Evolutionary conservation across 1,284 basidiomycete species (phyloP), one percentile per base, ranked within the genome.

Genomic region (Meripilus lineatus): DNA sequence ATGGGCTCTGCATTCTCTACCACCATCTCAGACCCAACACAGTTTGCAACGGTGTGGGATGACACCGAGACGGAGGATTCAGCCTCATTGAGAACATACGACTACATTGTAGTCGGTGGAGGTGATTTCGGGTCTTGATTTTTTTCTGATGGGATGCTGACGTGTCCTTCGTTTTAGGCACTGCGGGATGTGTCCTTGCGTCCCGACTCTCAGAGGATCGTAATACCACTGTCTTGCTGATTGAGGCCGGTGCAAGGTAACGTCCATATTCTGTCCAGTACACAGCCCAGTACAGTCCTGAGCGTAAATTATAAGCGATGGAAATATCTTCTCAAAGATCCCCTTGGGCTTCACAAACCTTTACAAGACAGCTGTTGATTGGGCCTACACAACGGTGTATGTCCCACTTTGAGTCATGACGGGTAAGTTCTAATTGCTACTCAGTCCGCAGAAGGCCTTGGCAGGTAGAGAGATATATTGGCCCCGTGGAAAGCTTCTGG

Each of bases 401-500:
- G 18, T 32, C 6, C 33, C 32, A 10, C n/a, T 15, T 28, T n/a
- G n/a, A n/a, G n/a, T n/a, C n/a, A n/a, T n/a, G n/a, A n/a, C n/a
- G n/a, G n/a, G n/a, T n/a, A n/a, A n/a, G n/a, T n/a, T n/a, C n/a
- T n/a, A 4, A 6, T 32, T 3, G 22, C 34, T 24, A 30, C 21
- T 8, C 25, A 59, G 58, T 20, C 58, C 59, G 14, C 57, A 62
- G 5, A 44, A n/a, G 43, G 45, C 1, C 46, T 59, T 5, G 46
- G 56, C 21, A 46, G 52, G 13, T 56, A 61, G 3, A n/a, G 38
- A 45, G 18, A 37, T 64, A 21, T 49, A 53, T 25, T 60, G 57
- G 46, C 58, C 65, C 1, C 57, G 65, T 15, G 64, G 62, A 4
- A 68, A 66, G 44, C 49, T 68, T 33, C 57, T 69, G 21, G 67